Evolutionary conservation across 2,329 filamentous ascomycete genomes (phyloP).

Genomic region (Chrysoporthe deuterocubensis): DNA sequence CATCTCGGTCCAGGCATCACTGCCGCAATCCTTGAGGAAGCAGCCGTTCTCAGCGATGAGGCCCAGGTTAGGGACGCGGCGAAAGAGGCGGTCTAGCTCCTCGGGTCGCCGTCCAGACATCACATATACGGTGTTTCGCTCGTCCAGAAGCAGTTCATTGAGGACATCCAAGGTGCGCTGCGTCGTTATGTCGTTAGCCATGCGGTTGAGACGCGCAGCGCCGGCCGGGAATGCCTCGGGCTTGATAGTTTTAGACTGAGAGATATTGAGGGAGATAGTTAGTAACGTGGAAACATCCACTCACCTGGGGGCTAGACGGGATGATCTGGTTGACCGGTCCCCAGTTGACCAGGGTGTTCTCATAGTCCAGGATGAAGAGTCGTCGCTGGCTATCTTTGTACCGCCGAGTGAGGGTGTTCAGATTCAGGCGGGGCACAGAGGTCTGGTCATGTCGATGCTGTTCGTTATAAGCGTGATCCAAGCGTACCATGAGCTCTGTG

Average conservation of each 20-base stretch:
- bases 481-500: slow-evolving; percentile 69
- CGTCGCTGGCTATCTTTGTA: slow-evolving; percentile 71
- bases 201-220: background rate
- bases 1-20: slow-evolving; percentile 76
- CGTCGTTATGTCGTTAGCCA: slow-evolving; percentile 20
- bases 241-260: slow-evolving; percentile 8
- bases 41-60: slow-evolving; percentile 95
- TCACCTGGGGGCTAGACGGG: slow-evolving; percentile 73
- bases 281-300: slow-evolving; percentile 25
- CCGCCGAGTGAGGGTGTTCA: slow-evolving; percentile 64
- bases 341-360: slow-evolving; percentile 88
- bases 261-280: background rate
- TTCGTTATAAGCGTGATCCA: slow-evolving; percentile 79
- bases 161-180: slow-evolving; percentile 81
- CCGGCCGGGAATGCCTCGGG: slow-evolving; percentile 11
- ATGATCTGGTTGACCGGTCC: slow-evolving; percentile 84
- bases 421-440: slow-evolving; percentile 81
- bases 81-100: slow-evolving; percentile 86
- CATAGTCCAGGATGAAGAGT: slow-evolving; percentile 90
- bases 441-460: slow-evolving; percentile 84
- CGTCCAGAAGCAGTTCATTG: slow-evolving; percentile 79
- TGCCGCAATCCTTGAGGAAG: slow-evolving; percentile 76
- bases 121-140: slow-evolving; percentile 85
- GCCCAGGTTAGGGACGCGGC: slow-evolving; percentile 79
- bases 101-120: slow-evolving; percentile 90